A percentile compares a stretch with the other conserved stretches of the same genome.
phyloP scores from a whole-genome alignment of 2,329 filamentous ascomycete genomes.

The Pseudogymnoascus verrucosus region DNA sequence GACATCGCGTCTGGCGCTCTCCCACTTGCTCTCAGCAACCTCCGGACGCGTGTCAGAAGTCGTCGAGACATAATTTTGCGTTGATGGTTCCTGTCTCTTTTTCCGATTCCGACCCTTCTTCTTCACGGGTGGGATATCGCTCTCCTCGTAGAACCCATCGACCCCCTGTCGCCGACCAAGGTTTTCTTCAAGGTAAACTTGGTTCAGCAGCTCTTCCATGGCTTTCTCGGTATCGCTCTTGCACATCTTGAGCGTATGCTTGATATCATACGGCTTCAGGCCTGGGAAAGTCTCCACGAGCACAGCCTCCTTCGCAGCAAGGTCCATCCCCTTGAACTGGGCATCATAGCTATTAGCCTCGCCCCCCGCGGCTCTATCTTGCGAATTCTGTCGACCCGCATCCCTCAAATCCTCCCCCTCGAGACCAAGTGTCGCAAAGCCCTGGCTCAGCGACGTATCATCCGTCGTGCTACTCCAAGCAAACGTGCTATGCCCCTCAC shows the following conservation, averaged over 20 bases:
- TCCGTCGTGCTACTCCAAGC: constrained; percentile 24
- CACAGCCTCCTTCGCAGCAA: constrained; percentile 53
- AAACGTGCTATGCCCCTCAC: constrained; percentile 15
- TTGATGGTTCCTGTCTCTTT: constrained; percentile 15
- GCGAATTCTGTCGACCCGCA: constrained; percentile 40
- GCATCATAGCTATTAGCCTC: constrained; percentile 4
- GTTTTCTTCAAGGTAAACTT: constrained; percentile 66
- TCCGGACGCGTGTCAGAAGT: not conserved
- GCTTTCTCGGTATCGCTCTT: constrained; percentile 59
- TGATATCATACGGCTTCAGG: constrained; percentile 57
- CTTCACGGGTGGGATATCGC: constrained; percentile 34
- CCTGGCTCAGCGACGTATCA: constrained; percentile 23
- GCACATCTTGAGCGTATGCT: constrained; percentile 58
- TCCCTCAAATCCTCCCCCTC: constrained; percentile 19
- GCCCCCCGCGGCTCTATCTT: constrained; percentile 34
- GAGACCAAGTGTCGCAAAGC: constrained; percentile 19
- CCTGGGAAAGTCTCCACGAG: constrained; percentile 66
- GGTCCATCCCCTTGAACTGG: constrained; percentile 34
- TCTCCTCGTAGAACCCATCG: constrained; percentile 64
- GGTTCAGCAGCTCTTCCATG: constrained; percentile 73
- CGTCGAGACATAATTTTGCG: not conserved
- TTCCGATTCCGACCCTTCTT: constrained; percentile 29
- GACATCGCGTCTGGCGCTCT: constrained; percentile 46
- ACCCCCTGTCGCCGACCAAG: constrained; percentile 61
- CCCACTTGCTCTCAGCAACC: constrained; percentile 46